phyloP scores from a whole-genome alignment of 2,329 filamentous ascomycete genomes.

The Truncatella angustata region DNA sequence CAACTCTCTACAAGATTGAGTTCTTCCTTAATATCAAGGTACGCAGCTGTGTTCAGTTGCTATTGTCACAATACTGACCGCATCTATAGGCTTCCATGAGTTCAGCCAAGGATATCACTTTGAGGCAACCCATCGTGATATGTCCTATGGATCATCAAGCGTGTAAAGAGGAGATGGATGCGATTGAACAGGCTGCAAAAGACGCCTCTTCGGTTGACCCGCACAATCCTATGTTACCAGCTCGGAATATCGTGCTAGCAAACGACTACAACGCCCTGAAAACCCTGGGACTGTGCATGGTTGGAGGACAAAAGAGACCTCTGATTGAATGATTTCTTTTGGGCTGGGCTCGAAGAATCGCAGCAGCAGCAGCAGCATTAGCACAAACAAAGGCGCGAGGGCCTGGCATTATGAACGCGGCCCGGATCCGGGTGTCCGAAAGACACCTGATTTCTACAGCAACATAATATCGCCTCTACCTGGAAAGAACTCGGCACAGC shows the following conservation, averaged over 20 bases:
- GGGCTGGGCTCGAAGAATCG: neutral
- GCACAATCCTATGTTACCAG: slow-evolving; percentile 89
- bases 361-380: neutral
- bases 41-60: slow-evolving; percentile 19
- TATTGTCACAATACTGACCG: slow-evolving; percentile 12
- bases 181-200: slow-evolving; percentile 92
- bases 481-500: no score
- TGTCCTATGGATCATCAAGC: slow-evolving; percentile 93
- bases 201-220: slow-evolving; percentile 86
- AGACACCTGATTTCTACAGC: no score
- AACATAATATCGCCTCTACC: no score
- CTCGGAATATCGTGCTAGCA: slow-evolving; percentile 76
- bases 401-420: no score
- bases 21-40: slow-evolving; percentile 96
- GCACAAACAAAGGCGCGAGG: no score
- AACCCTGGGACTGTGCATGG: slow-evolving; percentile 61
- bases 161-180: slow-evolving; percentile 98
- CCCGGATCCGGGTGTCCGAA: no score
- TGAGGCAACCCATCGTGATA: slow-evolving; percentile 92
- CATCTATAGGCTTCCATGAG: slow-evolving; percentile 74
- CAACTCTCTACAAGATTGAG: slow-evolving; percentile 95
- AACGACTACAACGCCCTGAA: slow-evolving; percentile 66
- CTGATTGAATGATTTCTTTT: slow-evolving; percentile 54
- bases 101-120: slow-evolving; percentile 80
- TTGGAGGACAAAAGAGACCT: slow-evolving; percentile 64